A percentile compares a stretch with the other conserved stretches of the same genome.
phyloP scores from a whole-genome alignment of 208 protist genomes.

The Acanthamoeba culbertsoni region DNA sequence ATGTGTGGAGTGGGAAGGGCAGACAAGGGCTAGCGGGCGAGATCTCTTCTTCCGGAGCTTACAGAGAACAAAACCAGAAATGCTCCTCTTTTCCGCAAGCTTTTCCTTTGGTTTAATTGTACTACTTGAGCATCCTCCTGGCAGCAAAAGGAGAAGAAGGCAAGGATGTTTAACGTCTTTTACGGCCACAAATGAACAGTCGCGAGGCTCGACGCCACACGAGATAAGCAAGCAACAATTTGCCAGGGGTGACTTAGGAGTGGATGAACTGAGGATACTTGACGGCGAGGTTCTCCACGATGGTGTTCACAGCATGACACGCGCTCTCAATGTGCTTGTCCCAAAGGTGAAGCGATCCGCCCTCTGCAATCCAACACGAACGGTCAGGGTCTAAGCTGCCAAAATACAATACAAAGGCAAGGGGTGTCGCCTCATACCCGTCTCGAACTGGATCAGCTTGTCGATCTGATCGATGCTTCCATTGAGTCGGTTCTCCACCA shows the following conservation, averaged over 20 bases:
- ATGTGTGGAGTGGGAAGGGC: not conserved
- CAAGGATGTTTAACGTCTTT: too few species aligned
- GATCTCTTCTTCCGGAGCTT: not conserved
- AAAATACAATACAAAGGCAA: not conserved
- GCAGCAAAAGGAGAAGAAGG: not conserved
- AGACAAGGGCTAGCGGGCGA: not conserved
- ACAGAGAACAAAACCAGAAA: not conserved
- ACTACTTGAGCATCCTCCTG: too few species aligned
- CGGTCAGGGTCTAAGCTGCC: too few species aligned
- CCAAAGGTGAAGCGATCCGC: slow-evolving; percentile 16
- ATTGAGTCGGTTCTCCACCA: slow-evolving; percentile 86
- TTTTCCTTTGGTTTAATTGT: too few species aligned
- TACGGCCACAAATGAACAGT: too few species aligned
- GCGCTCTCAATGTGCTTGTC: slow-evolving; percentile 37
- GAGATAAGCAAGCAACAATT: not conserved
- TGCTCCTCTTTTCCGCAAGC: too few species aligned
- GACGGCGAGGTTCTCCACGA: slow-evolving; percentile 6
- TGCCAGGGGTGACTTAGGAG: not conserved
- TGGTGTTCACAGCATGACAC: slow-evolving; percentile 7
- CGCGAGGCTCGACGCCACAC: not conserved
- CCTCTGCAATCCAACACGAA: not conserved
- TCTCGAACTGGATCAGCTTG: slow-evolving; percentile 84
- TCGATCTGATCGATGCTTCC: slow-evolving; percentile 87
- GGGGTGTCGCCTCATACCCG: not conserved
- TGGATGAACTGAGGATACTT: slow-evolving; percentile 42